These are phyloP conservation scores for Fusarium neocosmosporiellum DNA, from an alignment of 2,329 filamentous ascomycete species.

Conservation along the genomic window DNA sequence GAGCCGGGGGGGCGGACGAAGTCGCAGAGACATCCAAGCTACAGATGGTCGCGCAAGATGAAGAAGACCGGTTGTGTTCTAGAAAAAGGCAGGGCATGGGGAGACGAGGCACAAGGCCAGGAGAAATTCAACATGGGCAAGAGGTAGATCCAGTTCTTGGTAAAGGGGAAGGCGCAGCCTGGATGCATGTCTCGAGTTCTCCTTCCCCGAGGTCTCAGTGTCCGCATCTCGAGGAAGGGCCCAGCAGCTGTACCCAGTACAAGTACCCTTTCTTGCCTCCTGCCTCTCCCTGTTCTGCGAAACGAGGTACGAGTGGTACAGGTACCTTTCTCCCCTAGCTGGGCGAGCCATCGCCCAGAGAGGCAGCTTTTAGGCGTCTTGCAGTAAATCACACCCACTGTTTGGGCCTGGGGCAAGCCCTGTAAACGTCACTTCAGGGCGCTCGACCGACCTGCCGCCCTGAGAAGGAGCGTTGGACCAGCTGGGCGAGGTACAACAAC, in stretches of 20 bases:
- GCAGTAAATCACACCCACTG: conserved; percentile 10
- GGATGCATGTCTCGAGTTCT: conserved; percentile 20
- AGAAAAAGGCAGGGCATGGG: conserved; percentile 1
- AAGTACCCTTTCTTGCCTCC: conserved; percentile 15
- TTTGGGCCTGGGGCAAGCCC: neutral
- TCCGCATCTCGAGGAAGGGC: conserved; percentile 4
- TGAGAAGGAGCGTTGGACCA: neutral
- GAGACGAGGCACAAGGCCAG: neutral
- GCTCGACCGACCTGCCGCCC: conserved; percentile 13
- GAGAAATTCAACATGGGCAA: neutral
- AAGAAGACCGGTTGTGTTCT: conserved; percentile 1
- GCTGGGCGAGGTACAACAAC: conserved; percentile 8
- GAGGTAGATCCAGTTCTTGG: neutral
- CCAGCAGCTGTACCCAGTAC: conserved; percentile 8
- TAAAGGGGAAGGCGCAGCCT: conserved; percentile 14
- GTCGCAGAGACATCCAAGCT: conserved; percentile 13
- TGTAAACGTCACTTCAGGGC: conserved; percentile 7
- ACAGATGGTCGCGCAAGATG: conserved; percentile 6
- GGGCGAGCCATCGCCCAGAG: conserved; percentile 16
- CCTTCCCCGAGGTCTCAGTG: conserved; percentile 11
- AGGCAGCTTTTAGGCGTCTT: neutral
- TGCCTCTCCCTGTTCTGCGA: conserved; percentile 3
- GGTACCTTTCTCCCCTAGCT: conserved; percentile 32
- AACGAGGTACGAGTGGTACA: conserved; percentile 16
- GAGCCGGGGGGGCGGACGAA: conserved; percentile 10